Conservation (phyloP, 306 rosid species). For the Casuarina cunninghamiana region DNA sequence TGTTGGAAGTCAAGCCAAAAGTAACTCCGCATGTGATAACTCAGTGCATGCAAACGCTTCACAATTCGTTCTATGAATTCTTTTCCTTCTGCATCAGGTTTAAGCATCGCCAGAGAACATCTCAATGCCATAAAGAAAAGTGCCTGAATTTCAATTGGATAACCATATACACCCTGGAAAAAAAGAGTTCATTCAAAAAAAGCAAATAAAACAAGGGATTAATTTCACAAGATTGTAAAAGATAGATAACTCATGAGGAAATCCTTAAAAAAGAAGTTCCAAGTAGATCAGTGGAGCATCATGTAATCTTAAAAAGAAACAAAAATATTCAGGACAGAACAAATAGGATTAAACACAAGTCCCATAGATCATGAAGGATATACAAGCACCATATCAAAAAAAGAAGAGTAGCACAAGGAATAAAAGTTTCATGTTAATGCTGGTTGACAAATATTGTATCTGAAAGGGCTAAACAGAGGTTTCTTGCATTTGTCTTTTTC, state of each 20-base stretch:
- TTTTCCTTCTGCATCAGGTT: constrained; percentile 78
- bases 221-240: not conserved
- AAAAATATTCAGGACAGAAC: no score
- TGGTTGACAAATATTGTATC: no score
- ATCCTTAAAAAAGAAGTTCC: no score
- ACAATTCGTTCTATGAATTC: constrained; percentile 78
- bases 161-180: constrained; percentile 83
- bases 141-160: constrained; percentile 94
- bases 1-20: constrained; percentile 95
- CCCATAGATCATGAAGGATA: no score
- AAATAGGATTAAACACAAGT: no score
- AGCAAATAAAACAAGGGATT: constrained; percentile 8
- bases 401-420: no score
- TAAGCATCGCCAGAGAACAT: constrained; percentile 72
- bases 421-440: no score
- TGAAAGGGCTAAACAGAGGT: no score
- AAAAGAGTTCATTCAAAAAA: constrained; percentile 11
- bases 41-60: constrained; percentile 87
- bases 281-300: no score
- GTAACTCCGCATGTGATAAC: constrained; percentile 84
- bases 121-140: constrained; percentile 90
- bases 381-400: no score
- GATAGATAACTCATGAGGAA: not conserved
- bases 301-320: no score
- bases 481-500: no score